Evolutionary conservation across 2,329 filamentous ascomycete species (phyloP).

Genomic region (Cryphonectria naterciae): DNA sequence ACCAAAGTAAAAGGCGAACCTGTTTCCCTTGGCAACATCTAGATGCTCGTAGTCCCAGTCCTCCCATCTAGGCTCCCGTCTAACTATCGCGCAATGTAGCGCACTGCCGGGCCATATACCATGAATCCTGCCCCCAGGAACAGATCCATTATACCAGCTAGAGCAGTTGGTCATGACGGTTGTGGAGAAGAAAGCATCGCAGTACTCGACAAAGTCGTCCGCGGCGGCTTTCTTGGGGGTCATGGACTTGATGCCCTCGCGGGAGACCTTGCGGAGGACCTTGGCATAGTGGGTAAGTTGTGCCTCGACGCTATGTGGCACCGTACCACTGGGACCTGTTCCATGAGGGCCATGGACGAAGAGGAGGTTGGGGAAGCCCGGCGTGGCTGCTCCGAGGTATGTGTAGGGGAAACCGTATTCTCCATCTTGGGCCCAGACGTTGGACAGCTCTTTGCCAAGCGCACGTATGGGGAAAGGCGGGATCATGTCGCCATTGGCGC

Average conservation of each 20-base stretch:
- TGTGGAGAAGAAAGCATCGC: conserved; percentile 57
- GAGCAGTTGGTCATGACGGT: conserved; percentile 66
- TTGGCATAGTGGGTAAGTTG: conserved; percentile 69
- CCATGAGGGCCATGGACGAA: conserved; percentile 66
- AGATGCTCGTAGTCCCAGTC: conserved; percentile 58
- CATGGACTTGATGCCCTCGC: conserved; percentile 68
- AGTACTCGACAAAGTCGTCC: conserved; percentile 66
- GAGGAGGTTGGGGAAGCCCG: conserved; percentile 69
- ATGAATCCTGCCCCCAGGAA: conserved; percentile 65
- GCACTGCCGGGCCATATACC: conserved; percentile 73
- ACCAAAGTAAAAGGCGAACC: conserved; percentile 67
- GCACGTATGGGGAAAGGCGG: conserved; percentile 65
- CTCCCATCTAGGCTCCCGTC: conserved; percentile 59
- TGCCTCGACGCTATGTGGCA: conserved; percentile 69
- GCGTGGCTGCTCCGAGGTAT: conserved; percentile 66
- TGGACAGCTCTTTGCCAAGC: conserved; percentile 55
- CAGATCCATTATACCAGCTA: conserved; percentile 73
- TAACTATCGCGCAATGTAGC: conserved; percentile 61
- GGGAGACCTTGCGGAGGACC: conserved; percentile 66
- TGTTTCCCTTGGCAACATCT: conserved; percentile 45
- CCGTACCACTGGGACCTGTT: conserved; percentile 64
- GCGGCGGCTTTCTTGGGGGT: conserved; percentile 60
- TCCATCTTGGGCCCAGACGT: conserved; percentile 60
- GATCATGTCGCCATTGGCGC: conserved; percentile 62
- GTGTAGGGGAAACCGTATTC: conserved; percentile 67